Evolutionary conservation across 1,139 yeast species (phyloP), one percentile per base, ranked within the genome.

Genomic region (Kodamaea derodonti): DNA sequence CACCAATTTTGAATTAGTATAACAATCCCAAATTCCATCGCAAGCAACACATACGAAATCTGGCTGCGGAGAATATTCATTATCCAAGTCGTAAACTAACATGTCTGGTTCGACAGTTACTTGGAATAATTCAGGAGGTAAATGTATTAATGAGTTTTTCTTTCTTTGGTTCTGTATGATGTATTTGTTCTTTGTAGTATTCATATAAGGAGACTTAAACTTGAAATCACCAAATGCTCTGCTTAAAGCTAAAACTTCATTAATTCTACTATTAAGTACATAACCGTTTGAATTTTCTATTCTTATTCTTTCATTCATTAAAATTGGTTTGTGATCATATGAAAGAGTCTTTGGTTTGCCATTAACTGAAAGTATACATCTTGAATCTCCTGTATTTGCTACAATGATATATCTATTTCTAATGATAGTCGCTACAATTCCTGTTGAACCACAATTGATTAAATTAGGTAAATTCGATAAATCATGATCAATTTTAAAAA

Each of bases 11-110:
- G 65, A 68, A 43, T 80, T 80, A 36, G 75, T 75, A 56, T 77
- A 82, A 43, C 87, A 80, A 52, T 83, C 92, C 90, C 88, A 83
- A 23, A 83, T 76, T 15, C 92, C 92, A 57, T 83, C 92, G 48
- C 92, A 82, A 0, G 88, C 90, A 33, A 81, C 49, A 1, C 82
- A 72, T 14, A 81, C 47, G 47, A 82, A 83, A 48, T 82, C 88
- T 25, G 85, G 87, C 20, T 52, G 49, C 3, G 32, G 24, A 7
- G 52, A 38, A 30, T 42, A 42, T n/a, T 58, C 48, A 18, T 30
- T 29, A 10, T 34, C 30, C 36, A 65, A 52, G 42, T 73, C 73
- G 48, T 79, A 84, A 30, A 75, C 65, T 33, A 82, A 51, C 4
- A 80, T 60, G 40, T 83, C 92, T 0, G 92, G 92, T 43, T 81